These are phyloP conservation scores for Papiliotrema flavescens DNA, from an alignment of 1,284 basidiomycete species.

Conservation along the genomic window DNA sequence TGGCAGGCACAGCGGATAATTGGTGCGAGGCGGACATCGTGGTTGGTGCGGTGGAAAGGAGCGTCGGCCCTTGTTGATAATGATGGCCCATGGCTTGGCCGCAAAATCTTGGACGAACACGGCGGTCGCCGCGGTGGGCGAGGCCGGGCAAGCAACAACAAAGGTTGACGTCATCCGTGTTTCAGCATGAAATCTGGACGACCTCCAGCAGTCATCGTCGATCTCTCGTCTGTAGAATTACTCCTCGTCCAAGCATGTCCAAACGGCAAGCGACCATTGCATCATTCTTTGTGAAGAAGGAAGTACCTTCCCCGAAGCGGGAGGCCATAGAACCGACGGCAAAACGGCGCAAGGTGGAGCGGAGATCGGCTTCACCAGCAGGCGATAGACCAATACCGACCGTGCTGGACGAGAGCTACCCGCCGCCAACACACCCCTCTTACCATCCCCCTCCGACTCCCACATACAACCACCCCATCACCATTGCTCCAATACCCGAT, in stretches of 20 bases:
- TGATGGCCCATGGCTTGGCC: neutral
- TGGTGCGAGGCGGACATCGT: constrained; percentile 10
- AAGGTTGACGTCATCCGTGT: neutral
- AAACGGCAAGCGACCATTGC: neutral
- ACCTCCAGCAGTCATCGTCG: neutral
- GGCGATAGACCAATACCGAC: neutral
- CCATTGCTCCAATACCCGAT: constrained; percentile 12
- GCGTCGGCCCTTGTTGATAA: neutral
- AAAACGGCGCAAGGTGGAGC: neutral
- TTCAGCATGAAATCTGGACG: neutral
- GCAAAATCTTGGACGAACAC: neutral
- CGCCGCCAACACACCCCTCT: constrained; percentile 20
- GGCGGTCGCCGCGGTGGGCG: neutral
- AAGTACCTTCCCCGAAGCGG: neutral
- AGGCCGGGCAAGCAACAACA: too few relatives aligned
- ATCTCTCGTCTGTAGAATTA: neutral
- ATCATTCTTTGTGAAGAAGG: neutral
- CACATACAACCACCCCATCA: constrained; percentile 26
- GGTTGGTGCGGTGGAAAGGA: neutral
- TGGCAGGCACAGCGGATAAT: constrained; percentile 14
- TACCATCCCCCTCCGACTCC: constrained; percentile 24
- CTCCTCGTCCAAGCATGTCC: too few relatives aligned
- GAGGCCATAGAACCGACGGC: neutral
- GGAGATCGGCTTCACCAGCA: neutral
- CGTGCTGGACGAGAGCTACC: constrained; percentile 7